Percentiles rank a stretch among this genome's conserved stretches.
phyloP scores from a whole-genome alignment of 108 stramenopile genomes.

The Schizochytrium sp. region DNA sequence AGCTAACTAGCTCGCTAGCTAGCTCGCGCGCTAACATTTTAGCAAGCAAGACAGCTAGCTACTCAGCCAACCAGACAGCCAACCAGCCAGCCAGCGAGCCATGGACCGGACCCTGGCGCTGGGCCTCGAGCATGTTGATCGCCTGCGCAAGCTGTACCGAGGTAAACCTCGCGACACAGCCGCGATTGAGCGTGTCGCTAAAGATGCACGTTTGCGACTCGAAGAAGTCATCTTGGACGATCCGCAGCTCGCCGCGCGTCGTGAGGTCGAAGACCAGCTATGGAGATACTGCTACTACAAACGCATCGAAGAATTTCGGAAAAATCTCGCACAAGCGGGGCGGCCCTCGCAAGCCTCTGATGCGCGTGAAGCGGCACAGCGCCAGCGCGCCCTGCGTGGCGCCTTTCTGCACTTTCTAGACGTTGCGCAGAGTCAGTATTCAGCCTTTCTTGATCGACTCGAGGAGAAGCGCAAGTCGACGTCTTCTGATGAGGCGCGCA shows the following conservation, averaged over 20 bases:
- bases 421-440: neutral
- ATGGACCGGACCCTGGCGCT: neutral
- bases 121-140: neutral
- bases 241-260: neutral
- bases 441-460: neutral
- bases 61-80: neutral
- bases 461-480: neutral
- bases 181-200: neutral
- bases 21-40: neutral
- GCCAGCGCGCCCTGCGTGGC: neutral
- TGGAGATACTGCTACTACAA: constrained; percentile 17
- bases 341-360: neutral
- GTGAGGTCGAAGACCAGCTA: neutral
- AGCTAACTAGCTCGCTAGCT: no score
- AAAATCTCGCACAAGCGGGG: neutral
- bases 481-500: neutral
- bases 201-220: neutral
- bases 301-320: neutral
- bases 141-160: neutral
- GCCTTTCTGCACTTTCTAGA: neutral
- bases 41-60: neutral
- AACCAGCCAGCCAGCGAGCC: neutral
- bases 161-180: neutral
- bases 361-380: neutral
- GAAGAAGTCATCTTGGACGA: neutral